Evolutionary conservation across 306 rosid species (phyloP).

Genomic region (Gillenia trifoliata): DNA sequence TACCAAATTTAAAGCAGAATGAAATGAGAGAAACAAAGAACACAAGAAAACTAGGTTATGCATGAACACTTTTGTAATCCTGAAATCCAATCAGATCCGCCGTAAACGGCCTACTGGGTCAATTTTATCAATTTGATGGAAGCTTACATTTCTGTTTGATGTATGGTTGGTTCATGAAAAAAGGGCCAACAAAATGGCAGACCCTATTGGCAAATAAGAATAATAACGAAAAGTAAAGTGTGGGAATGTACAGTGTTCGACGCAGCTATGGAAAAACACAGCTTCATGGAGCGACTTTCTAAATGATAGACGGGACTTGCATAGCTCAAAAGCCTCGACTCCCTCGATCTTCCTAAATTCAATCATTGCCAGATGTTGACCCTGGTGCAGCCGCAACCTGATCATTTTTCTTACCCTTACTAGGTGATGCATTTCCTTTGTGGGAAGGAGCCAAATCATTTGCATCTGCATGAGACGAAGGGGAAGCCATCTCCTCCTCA

Average conservation of each 20-base stretch:
- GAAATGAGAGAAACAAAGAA: background rate
- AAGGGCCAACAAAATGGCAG: slow-evolving; percentile 7
- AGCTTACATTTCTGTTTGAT: slow-evolving; percentile 6
- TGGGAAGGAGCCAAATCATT: slow-evolving; percentile 55
- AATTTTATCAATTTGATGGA: background rate
- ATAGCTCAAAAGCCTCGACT: background rate
- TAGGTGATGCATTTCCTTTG: slow-evolving; percentile 52
- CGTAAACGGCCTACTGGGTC: background rate
- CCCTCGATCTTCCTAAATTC: slow-evolving; percentile 19
- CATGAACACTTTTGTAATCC: background rate
- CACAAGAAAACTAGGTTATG: background rate
- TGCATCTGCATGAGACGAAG: slow-evolving; percentile 30
- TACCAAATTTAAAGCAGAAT: background rate
- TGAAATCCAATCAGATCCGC: background rate
- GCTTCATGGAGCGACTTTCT: slow-evolving; percentile 16
- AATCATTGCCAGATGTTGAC: slow-evolving; percentile 28
- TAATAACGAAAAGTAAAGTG: slow-evolving; percentile 1
- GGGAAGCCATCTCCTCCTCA: slow-evolving; percentile 46
- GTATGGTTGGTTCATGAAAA: slow-evolving; percentile 4
- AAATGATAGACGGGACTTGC: slow-evolving; percentile 8
- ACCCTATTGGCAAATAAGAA: background rate
- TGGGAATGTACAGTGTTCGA: slow-evolving; percentile 10
- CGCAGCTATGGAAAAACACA: slow-evolving; percentile 20
- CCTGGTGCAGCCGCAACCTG: slow-evolving; percentile 37
- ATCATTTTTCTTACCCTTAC: slow-evolving; percentile 50